Evolutionary conservation across 164 flowering plant species (phyloP), one percentile per base, ranked within the genome.

Genomic region (Sedum album): DNA sequence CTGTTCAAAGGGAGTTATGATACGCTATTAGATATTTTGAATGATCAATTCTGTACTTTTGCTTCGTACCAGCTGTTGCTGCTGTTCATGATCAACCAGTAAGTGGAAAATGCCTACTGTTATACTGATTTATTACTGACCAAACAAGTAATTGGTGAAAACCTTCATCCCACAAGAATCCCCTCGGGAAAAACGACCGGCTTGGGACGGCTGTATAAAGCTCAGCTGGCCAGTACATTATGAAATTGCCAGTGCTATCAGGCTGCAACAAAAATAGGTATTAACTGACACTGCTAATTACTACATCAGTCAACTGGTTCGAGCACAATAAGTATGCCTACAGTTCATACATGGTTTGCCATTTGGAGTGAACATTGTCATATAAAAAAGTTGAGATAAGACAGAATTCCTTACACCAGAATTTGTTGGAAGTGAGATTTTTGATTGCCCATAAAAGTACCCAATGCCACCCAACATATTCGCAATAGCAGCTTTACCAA

Each of bases 161-260:
- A 68, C 99, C 99, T 82, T 95, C 97, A 81, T 92, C 99, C 97
- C 99, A 95, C 57, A 92, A 71, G 79, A 95, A 95, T 36, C 99
- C 99, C 77, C 99, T 88, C 4, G 97, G 99, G 68, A 95, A 95
- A 78, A 90, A 84, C 46, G 99, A 82, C 41, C 97, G 82, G 73
- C 99, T 90, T 36, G 97, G 99, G 68, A 95, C 99, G 66, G 99
- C 96, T 35, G 99, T 85, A 75, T 85, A 92, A 71, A 95, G 91
- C 79, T 88, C 97, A 63, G 97, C 94, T 41, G 97, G 96, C 97
- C 99, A 92, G 76, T 92, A 95, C 68, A 80, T 72, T 67, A 90
- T 68, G 77, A 74, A 84, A 74, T 77, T 77, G 69, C 79, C 80
- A 66, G 74, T 83, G 75, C 66, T 69, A 41, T 71, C 76, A 65